Conservation (phyloP, 1,284 basidiomycete genomes). For the Farysia itapuensis region DNA sequence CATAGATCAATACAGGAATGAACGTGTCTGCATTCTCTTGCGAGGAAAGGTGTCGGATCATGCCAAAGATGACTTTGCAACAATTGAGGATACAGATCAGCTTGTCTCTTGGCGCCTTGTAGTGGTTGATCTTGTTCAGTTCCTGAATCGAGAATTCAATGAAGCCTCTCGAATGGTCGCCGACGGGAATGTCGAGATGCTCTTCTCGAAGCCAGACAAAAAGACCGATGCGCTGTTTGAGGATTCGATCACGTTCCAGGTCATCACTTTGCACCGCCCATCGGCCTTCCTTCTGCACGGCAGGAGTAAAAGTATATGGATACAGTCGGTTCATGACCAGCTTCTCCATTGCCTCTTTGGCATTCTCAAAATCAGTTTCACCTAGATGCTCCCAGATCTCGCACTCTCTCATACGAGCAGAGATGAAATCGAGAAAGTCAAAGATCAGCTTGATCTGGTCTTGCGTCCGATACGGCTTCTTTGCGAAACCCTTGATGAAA, state of each 20-base stretch:
- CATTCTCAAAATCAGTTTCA: conserved; percentile 88
- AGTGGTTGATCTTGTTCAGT: conserved; percentile 93
- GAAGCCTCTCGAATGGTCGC: conserved; percentile 70
- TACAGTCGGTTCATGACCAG: conserved; percentile 97
- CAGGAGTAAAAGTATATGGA: conserved; percentile 57
- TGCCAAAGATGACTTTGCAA: conserved; percentile 98
- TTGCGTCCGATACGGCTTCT: conserved; percentile 55
- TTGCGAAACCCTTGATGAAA: conserved; percentile 58
- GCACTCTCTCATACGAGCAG: conserved; percentile 51
- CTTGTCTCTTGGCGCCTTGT: conserved; percentile 97
- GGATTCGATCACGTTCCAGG: conserved; percentile 86
- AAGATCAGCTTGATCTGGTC: conserved; percentile 60
- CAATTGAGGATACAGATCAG: conserved; percentile 95
- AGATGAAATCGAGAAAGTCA: conserved; percentile 59
- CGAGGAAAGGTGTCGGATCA: conserved; percentile 76
- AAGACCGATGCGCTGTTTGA: conserved; percentile 84
- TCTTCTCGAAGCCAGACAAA: conserved; percentile 87
- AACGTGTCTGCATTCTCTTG: conserved; percentile 74
- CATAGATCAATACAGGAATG: conserved; percentile 89
- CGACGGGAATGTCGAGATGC: conserved; percentile 71
- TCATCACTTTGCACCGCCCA: conserved; percentile 74
- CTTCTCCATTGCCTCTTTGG: conserved; percentile 98
- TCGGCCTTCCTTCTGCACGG: conserved; percentile 52
- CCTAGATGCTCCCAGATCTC: conserved; percentile 59
- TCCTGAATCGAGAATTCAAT: conserved; percentile 86